Conservation (phyloP, 768 basidiomycete species). For the Lentinula raphanica region DNA sequence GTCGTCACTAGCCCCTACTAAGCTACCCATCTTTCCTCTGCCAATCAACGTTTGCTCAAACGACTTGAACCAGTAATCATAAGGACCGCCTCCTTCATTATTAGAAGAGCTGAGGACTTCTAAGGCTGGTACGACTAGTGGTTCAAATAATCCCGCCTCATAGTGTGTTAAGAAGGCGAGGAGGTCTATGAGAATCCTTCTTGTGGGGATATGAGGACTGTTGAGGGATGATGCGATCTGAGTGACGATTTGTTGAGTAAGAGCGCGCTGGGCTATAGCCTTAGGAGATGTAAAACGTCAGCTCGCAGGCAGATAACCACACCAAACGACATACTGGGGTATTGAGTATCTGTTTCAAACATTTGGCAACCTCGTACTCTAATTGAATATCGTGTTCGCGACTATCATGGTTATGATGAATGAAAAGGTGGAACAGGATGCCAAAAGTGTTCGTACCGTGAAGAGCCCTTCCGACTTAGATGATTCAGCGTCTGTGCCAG, state of each 20-base stretch:
- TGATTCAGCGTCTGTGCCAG: constrained; percentile 74
- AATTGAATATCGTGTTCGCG: constrained; percentile 61
- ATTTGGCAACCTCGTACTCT: constrained; percentile 88
- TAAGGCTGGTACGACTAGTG: constrained; percentile 69
- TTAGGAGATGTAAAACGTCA: too few relatives aligned
- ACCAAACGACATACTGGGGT: constrained; percentile 36
- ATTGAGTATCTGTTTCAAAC: constrained; percentile 79
- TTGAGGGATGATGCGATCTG: constrained; percentile 81
- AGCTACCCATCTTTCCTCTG: constrained; percentile 89
- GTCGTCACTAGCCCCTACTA: constrained; percentile 93
- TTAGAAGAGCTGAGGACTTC: constrained; percentile 69
- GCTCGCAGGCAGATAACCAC: constrained; percentile 12
- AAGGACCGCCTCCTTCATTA: constrained; percentile 54
- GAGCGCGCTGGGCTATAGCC: constrained; percentile 67
- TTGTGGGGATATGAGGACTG: constrained; percentile 71
- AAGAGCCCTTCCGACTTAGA: constrained; percentile 62
- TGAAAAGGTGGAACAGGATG: constrained; percentile 7
- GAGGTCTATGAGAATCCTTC: constrained; percentile 76
- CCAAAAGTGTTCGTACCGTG: constrained; percentile 41
- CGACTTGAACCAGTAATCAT: constrained; percentile 87
- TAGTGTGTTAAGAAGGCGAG: constrained; percentile 69
- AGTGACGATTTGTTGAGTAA: constrained; percentile 69
- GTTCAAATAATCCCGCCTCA: constrained; percentile 54
- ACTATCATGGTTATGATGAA: constrained; percentile 29
- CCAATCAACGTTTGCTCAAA: constrained; percentile 73